Evolutionary conservation across 768 basidiomycete genomes (phyloP), one percentile per base, ranked within the genome.

Genomic region (Lactarius hatsudake): DNA sequence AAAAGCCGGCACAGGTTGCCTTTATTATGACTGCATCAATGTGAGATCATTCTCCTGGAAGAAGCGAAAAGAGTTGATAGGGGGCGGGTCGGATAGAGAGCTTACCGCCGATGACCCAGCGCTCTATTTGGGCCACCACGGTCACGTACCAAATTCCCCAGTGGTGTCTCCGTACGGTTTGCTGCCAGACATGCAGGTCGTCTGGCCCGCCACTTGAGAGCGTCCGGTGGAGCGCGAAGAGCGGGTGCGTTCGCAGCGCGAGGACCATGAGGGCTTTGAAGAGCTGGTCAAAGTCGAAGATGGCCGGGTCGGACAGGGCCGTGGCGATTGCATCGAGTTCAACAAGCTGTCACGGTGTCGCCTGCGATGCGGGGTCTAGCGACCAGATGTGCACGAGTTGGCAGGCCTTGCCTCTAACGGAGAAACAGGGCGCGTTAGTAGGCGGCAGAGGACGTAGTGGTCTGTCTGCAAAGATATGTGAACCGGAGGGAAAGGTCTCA

Each of bases 71-170:
- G 32, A 34, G 7, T 34, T 34, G 32, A 9, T 34, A 34, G 32
- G 32, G 1, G 32, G 32, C 32, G 32, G 32, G 32, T 2, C 5
- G 32, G 32, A 34, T 9, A 6, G 43, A 69, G 9, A 80, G 17
- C 42, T 67, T 73, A 93, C 93, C 88, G 77, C 94, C 91, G 69
- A 95, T 94, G 42, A 87, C 86, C 92, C 91, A 94, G 73, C 84
- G 87, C 75, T 96, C 93, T 32, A 95, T 91, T 65, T 91, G 80
- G 30, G 83, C 78, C 26, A 76, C 78, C 26, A 76, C 66, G 0
- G 43, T 4, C 45, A 65, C 71, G 57, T 28, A 90, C 92, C 77
- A 73, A 88, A 81, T 72, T 86, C 83, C 65, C 81, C 77, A 18
- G 91, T 74, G 0, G 79, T 75, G n/a, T 74, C 78, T 0, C 81